Evolutionary conservation across 192 early-diverging fungal genomes (phyloP), one percentile per base, ranked within the genome.

Genomic region (Umbelopsis isabellina): DNA sequence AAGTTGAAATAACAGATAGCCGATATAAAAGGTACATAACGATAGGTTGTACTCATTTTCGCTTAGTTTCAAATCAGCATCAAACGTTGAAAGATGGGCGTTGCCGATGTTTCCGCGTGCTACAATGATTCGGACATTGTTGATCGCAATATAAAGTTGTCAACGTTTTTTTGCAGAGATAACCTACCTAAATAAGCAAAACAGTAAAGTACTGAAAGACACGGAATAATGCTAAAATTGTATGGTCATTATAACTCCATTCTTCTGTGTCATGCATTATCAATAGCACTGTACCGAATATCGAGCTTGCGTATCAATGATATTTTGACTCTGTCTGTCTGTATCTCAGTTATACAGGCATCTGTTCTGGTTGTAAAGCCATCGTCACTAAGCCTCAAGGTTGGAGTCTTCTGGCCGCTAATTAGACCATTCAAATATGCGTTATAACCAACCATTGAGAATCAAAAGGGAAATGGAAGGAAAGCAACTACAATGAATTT

Each of bases 31-130:
- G 8, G 67, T 68, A 10, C 66, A 68, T 27, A 76, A 22, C 1
- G 75, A 70, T 3, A 35, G 58, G 37, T 76, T 67, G 47, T 72
- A 76, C 30, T 76, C 75, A 44, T 71, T 64, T 45, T 70, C 75
- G 22, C 21, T 65, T 12, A 76, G 23, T 41, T 68, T 52, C 20
- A 76, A 68, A 51, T 76, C 75, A 37, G 55, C 35, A 37, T 76
- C 75, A 20, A 76, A 50, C 12, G 70, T 37, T 1, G 70, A 66
- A 16, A 72, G 46, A 2, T 66, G 49, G 9, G 75, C 75, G 68
- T 75, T 75, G 25, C 74, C 74, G 52, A 75, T 75, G 23, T 75
- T 75, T 35, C 55, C 55, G 9, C 55, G 55, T 35, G 55, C 55
- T 61, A 35, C 1, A 35, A 2, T 4, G 16, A 13, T 18, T 61